Base-by-base conservation (phyloP, 2,329 filamentous ascomycete genomes). In the Beauveria varroae region DNA sequence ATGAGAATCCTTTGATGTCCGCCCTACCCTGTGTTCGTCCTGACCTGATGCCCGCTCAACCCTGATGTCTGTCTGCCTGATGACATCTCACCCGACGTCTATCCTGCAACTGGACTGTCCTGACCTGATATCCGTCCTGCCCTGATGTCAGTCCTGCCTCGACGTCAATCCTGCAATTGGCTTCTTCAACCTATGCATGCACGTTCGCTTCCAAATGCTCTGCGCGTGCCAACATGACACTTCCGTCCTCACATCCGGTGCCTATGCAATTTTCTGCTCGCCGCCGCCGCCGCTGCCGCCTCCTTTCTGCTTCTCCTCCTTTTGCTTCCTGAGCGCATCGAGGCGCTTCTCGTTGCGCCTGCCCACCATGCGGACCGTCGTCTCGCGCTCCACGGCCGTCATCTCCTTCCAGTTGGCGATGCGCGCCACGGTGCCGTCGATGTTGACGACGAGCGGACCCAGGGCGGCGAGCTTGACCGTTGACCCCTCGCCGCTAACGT, bases 361-460 rank as follows among this genome's bases (percentile, higher is more conserved):
- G 10, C 84, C 83, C 66, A 93, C 69, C 53, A 91, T 75, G 51
- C 85, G 78, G 70, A 91, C 65, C 43, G 88, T 90, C 68, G 85
- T 89, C 70, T 82, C 74, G 70, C 78, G 80, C 78, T 92, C 89
- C 7, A 85, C 79, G 28, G 85, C 83, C 2, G 82, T 81, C 89
- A 92, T 91, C 65, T 86, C 76, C 9, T 76, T 78, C 89, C 89
- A 93, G 72, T 93, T 92, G 41, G 80, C 75, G 67, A 93, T 89
- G 40, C 88, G 81, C 61, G 85, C 86, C 66, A 91, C 72, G 9
- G 86, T 86, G 22, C 89, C 89, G 72, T 93, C 87, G 63, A 79
- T 76, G 71, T 91, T 89, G 60, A 92, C 85, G 1, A 93, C 88
- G 67, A 92, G 78, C 1, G 89, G 89, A 0, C 89, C 89, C 26